Conservation (phyloP, 352 stramenopile species). For the Phytophthora pluvialis region DNA sequence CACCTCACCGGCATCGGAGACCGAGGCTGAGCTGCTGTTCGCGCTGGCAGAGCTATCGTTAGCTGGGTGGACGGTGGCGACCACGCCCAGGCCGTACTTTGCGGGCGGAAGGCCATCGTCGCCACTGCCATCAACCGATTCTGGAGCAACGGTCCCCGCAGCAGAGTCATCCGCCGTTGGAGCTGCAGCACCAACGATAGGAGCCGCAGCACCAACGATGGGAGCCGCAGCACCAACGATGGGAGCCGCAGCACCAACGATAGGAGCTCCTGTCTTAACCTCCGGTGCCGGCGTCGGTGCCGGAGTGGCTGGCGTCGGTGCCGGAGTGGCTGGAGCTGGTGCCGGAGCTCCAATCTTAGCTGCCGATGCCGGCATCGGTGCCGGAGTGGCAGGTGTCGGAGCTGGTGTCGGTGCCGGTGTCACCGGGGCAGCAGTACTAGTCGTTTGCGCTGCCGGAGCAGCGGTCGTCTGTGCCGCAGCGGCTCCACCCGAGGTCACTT, state of each 20-base stretch:
- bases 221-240: conserved; percentile 15
- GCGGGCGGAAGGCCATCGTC: conserved; percentile 6
- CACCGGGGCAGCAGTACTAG: background rate
- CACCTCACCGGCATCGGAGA: conserved; percentile 15
- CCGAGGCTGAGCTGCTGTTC: conserved; percentile 10
- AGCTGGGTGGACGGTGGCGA: conserved; percentile 20
- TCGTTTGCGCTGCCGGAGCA: background rate
- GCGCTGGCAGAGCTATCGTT: conserved; percentile 17
- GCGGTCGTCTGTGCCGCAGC: background rate
- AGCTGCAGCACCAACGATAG: conserved; percentile 12
- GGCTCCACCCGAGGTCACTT: conserved; percentile 38
- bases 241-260: conserved; percentile 9
- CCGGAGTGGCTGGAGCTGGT: conserved; percentile 2
- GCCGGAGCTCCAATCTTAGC: background rate
- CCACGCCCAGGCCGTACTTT: conserved; percentile 10
- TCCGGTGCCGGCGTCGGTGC: conserved; percentile 8
- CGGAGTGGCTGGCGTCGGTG: background rate
- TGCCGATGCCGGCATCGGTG: conserved; percentile 2
- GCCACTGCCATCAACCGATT: conserved; percentile 10
- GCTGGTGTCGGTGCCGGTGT: conserved; percentile 4
- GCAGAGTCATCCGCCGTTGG: conserved; percentile 6
- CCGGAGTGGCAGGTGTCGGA: conserved; percentile 3
- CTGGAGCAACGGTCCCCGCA: conserved; percentile 16
- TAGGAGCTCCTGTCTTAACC: conserved; percentile 10
- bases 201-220: conserved; percentile 13